Conservation (phyloP, 805 yeast genomes). For the Monosporozyma aerobia region DNA sequence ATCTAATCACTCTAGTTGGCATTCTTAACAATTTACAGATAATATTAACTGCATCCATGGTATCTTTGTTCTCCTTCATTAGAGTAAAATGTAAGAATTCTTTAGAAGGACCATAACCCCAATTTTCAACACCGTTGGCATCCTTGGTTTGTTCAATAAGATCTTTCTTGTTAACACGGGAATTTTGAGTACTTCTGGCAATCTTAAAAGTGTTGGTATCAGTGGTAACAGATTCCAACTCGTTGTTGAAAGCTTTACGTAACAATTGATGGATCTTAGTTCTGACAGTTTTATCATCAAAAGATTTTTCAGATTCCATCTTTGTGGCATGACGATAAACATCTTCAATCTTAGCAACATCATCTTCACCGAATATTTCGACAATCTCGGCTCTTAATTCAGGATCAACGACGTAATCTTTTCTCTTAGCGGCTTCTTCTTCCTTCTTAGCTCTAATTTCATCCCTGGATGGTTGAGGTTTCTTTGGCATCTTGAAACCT, state of each 20-base stretch:
- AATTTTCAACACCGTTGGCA: slow-evolving; percentile 47
- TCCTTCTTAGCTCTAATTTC: slow-evolving; percentile 31
- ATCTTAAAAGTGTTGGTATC: slow-evolving; percentile 56
- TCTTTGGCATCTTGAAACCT: slow-evolving; percentile 52
- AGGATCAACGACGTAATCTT: slow-evolving; percentile 35
- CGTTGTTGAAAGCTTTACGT: slow-evolving; percentile 63
- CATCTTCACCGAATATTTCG: slow-evolving; percentile 50
- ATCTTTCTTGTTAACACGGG: slow-evolving; percentile 33
- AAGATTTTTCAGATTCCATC: slow-evolving; percentile 47
- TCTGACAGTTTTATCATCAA: slow-evolving; percentile 63
- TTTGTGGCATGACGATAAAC: slow-evolving; percentile 47
- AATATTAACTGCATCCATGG: slow-evolving; percentile 85
- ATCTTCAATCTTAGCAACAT: slow-evolving; percentile 45
- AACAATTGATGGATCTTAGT: slow-evolving; percentile 70
- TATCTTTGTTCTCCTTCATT: slow-evolving; percentile 91
- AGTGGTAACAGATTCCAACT: slow-evolving; percentile 73
- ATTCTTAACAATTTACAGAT: slow-evolving; percentile 64
- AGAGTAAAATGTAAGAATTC: slow-evolving; percentile 66
- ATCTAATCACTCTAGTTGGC: slow-evolving; percentile 62
- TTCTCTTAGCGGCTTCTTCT: slow-evolving; percentile 23
- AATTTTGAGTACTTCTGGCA: slow-evolving; percentile 40
- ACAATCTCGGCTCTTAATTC: slow-evolving; percentile 41
- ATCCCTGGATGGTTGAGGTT: slow-evolving; percentile 36
- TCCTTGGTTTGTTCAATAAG: slow-evolving; percentile 31
- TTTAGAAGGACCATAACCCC: slow-evolving; percentile 66